phyloP scores from a whole-genome alignment of 306 rosid species.

The Castanopsis chinensis region DNA sequence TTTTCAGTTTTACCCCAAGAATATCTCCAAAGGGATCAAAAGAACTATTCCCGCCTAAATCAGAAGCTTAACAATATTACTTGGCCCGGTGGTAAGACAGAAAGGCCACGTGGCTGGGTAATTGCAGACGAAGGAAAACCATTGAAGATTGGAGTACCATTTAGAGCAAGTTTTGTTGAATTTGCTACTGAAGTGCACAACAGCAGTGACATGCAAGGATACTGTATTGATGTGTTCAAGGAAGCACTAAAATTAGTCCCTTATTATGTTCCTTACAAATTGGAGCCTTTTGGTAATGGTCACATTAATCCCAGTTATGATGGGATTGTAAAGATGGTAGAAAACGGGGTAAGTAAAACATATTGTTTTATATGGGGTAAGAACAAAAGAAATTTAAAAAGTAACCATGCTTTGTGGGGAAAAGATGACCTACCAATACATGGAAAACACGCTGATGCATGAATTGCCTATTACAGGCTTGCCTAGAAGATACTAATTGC shows the following conservation, averaged over 20 bases:
- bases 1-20: conserved; percentile 67
- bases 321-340: conserved; percentile 61
- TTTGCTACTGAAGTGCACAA: conserved; percentile 55
- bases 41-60: conserved; percentile 24
- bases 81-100: conserved; percentile 87
- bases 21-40: conserved; percentile 32
- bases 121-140: conserved; percentile 71
- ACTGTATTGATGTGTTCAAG: conserved; percentile 72
- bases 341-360: conserved; percentile 54
- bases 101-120: conserved; percentile 91
- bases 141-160: conserved; percentile 84
- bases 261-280: conserved; percentile 66
- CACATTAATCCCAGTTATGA: conserved; percentile 68
- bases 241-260: conserved; percentile 70
- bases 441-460: conserved; percentile 13
- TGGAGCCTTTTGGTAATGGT: conserved; percentile 75
- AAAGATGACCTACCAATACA: conserved; percentile 7
- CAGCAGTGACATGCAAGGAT: conserved; percentile 55
- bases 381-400: conserved; percentile 6
- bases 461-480: neutral
- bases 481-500: conserved; percentile 3
- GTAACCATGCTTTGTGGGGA: conserved; percentile 8
- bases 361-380: neutral
- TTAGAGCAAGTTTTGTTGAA: conserved; percentile 81
- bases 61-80: conserved; percentile 69